phyloP scores from a whole-genome alignment of 2,329 filamentous ascomycete genomes.

The Colletotrichum sp. region DNA sequence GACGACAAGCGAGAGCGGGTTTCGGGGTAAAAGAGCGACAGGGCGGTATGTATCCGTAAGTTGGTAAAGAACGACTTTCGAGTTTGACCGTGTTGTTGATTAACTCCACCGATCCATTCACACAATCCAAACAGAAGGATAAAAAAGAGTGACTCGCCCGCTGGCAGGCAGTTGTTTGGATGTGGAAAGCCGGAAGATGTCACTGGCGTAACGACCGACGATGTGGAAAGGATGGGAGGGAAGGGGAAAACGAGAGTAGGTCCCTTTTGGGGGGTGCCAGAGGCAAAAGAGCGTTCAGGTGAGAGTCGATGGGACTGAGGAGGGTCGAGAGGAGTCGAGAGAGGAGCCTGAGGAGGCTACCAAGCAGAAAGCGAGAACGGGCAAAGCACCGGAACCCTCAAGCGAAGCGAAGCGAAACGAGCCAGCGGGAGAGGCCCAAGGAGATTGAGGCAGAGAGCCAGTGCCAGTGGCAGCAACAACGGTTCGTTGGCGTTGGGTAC shows the following conservation, averaged over 20 bases:
- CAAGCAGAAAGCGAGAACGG: background rate
- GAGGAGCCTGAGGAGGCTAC: background rate
- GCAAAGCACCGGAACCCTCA: slow-evolving; percentile 1
- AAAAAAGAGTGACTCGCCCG: slow-evolving; percentile 63
- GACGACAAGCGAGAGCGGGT: background rate
- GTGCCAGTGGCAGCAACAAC: background rate
- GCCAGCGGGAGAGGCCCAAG: background rate
- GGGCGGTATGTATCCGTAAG: background rate
- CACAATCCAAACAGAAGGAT: slow-evolving; percentile 29
- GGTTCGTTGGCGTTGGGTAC: background rate
- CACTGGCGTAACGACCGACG: slow-evolving; percentile 31
- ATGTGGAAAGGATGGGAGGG: slow-evolving; percentile 24
- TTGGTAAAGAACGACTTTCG: slow-evolving; percentile 35
- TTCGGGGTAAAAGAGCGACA: slow-evolving; percentile 5
- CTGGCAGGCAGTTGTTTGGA: slow-evolving; percentile 53
- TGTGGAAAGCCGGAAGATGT: slow-evolving; percentile 38
- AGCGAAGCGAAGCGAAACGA: slow-evolving; percentile 22
- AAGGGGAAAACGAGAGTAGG: slow-evolving; percentile 26
- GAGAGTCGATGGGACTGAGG: background rate
- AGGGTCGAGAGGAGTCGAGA: background rate
- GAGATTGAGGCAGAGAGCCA: slow-evolving; percentile 1
- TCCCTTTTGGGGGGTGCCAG: slow-evolving; percentile 21
- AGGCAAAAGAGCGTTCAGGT: slow-evolving; percentile 26
- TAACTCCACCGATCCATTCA: slow-evolving; percentile 10
- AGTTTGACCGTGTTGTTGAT: slow-evolving; percentile 24